Evolutionary conservation across 2,329 filamentous ascomycete species (phyloP), one percentile per base, ranked within the genome.

Genomic region (Waltergamsia citrina): DNA sequence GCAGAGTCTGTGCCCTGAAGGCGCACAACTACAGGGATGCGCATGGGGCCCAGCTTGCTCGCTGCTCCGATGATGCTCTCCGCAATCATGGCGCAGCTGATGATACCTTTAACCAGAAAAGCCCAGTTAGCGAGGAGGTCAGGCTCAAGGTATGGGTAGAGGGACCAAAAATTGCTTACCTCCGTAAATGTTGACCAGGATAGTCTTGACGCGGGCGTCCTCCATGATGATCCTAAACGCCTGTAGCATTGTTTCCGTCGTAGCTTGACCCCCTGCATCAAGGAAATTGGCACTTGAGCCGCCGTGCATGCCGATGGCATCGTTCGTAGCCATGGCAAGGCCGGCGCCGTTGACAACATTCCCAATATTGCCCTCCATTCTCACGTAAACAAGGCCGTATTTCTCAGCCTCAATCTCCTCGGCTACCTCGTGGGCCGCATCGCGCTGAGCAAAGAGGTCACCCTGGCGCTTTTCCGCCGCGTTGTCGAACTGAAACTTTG

Each of bases 321-420:
- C 87, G 39, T 88, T 78, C 0, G 86, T 94, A 52, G 92, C 92
- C 83, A 94, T 92, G 1, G 86, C 86, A 2, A 94, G 70, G 1
- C 87, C 87, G 0, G 88, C 87, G 28, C 87, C 86, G 49, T 94
- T 94, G 42, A 94, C 85, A 42, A 93, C 65, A 1, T 83, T 94
- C 24, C 85, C 87, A 34, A 94, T 79, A 41, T 77, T 77, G 3
- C 68, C 65, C 2, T 54, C 45, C 37, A 69, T 57, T 46, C 74
- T 79, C 42, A 93, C 71, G 53, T 88, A 93, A 1, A 92, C 82
- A 45, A 94, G 86, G 4, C 85, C 85, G 38, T 78, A 64, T 38
- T 71, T 67, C 14, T 63, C 56, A 2, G 69, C 62, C 23, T 59
- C 54, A 0, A 54, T 40, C 32, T 59, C 61, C 18, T 54, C 52